Evolutionary conservation across 345 rosid genomes (phyloP), one percentile per base, ranked within the genome.

Genomic region (Euphorbia tirucalli): DNA sequence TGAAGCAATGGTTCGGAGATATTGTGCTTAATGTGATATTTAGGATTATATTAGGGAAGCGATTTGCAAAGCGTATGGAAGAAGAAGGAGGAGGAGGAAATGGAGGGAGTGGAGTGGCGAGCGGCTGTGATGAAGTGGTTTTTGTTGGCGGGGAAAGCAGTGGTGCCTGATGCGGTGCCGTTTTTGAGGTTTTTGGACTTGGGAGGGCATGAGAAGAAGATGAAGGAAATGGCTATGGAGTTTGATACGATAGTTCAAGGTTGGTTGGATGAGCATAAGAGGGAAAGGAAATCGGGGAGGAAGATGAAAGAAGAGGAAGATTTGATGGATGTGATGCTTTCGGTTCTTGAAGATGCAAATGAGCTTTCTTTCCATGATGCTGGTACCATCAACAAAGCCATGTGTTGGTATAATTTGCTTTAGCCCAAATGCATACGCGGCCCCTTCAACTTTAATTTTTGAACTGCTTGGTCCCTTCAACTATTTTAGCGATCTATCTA

Each of bases 1-100:
- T 83, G 87, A 79, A 63, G 61, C 56, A 46, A 14, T 81, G 84
- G 89, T 75, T 86, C 0, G 58, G 56, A 21, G 67, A 65, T n/a
- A 13, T 76, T 37, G 15, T 80, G 0, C 10, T 77, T 0, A 86
- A 86, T 27, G 63, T 81, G 52, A 77, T 79, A 44, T 39, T 79
- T 0, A 74, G 65, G 69, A 62, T 76, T 13, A 16, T 83, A 0
- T 73, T 11, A 0, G 83, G 87, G 30, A 77, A 79, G 7, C 46
- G 60, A 60, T 66, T 57, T 5, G 14, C 1, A 22, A 46, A 27
- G 8, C 3, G 21, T 39, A 21, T 9, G 11, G 11, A 5, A 0
- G 5, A 27, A 4, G 52, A 59, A n/a, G n/a, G n/a, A n/a, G n/a
- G n/a, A 24, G 78, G 49, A 44, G 37, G 67, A 63, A 58, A 62